phyloP scores from a whole-genome alignment of 2,329 filamentous ascomycete species.

The Pseudocercospora vitis region DNA sequence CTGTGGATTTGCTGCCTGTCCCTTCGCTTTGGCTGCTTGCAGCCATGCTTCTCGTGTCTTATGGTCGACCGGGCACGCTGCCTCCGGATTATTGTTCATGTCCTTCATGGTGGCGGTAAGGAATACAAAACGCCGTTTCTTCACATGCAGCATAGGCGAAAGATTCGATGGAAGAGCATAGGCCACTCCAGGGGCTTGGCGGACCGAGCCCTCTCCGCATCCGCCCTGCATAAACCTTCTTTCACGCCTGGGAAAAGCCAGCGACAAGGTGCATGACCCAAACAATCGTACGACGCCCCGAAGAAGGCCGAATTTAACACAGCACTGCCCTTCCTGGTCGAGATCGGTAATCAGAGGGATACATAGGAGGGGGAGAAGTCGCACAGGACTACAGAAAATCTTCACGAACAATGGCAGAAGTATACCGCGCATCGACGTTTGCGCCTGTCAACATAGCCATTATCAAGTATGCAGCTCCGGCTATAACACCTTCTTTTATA shows the following conservation, averaged over 20 bases:
- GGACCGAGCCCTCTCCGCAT: background rate
- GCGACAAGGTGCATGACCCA: too few species aligned
- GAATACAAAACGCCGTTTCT: background rate
- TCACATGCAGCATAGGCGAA: slow-evolving; percentile 1
- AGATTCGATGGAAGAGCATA: slow-evolving; percentile 5
- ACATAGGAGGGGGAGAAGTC: background rate
- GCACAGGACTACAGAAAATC: background rate
- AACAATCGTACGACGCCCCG: background rate
- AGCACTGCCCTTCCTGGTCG: background rate
- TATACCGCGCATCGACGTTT: slow-evolving; percentile 92
- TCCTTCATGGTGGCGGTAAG: slow-evolving; percentile 7
- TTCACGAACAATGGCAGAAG: slow-evolving; percentile 44
- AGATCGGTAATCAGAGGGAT: slow-evolving; percentile 1
- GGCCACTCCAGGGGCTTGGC: background rate
- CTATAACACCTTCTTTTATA: slow-evolving; percentile 24
- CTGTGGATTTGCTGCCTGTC: slow-evolving; percentile 20
- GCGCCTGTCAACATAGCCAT: slow-evolving; percentile 98
- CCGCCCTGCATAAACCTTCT: slow-evolving; percentile 1
- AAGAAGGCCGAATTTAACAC: background rate
- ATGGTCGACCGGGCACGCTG: slow-evolving; percentile 82
- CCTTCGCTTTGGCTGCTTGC: slow-evolving; percentile 58
- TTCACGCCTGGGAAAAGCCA: background rate
- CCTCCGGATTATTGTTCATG: slow-evolving; percentile 42
- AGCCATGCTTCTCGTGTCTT: slow-evolving; percentile 88
- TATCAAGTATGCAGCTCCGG: slow-evolving; percentile 68